Evolutionary conservation across 192 early-diverging fungal species (phyloP), one percentile per base, ranked within the genome.

Genomic region (Obelidium mucronatum): DNA sequence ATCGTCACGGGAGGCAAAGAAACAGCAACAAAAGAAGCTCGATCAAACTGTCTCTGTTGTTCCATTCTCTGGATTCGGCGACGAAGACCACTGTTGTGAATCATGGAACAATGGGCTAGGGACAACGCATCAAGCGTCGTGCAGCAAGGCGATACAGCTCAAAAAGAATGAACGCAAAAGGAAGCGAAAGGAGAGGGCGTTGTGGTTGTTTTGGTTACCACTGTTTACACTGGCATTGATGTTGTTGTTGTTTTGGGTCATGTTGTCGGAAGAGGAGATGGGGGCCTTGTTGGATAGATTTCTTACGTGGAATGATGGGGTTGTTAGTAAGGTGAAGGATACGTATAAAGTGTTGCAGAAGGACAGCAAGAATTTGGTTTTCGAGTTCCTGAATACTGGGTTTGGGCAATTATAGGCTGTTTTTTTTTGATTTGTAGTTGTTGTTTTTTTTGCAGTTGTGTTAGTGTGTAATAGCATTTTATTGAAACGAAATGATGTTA

Each of bases 221-320:
- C 36, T 67, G 36, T 8, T 65, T 15, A 58, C 54, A 33, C 24
- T 71, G 35, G 36, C 68, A 26, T 19, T 75, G 6, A 28, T 64
- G 19, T 28, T 78, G 44, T 26, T 71, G 39, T 30, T 79, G 11
- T 17, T 63, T 37, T 42, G 69, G 37, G 15, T 78, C 28, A 33
- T 78, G 39, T 40, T 78, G 1, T 37, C 74, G 26, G 48, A 61
- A 28, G 71, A 74, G 24, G 81, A 78, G 19, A 22, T 79, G 22
- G 81, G 71, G n/a, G 59, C 61, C 2, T n/a, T 82, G 19, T 40
- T 82, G 64, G 35, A 28, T 30, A 62, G 44, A 55, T 64, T 79
- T 53, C 51, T 72, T 13, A 55, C 48, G n/a, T 53, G 66, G 35
- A 73, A 82, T 60, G 67, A 53, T 24, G 77, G 78, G 53, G 53